phyloP scores from a whole-genome alignment of 257 asterid species.

The Knoxia roxburghii region DNA sequence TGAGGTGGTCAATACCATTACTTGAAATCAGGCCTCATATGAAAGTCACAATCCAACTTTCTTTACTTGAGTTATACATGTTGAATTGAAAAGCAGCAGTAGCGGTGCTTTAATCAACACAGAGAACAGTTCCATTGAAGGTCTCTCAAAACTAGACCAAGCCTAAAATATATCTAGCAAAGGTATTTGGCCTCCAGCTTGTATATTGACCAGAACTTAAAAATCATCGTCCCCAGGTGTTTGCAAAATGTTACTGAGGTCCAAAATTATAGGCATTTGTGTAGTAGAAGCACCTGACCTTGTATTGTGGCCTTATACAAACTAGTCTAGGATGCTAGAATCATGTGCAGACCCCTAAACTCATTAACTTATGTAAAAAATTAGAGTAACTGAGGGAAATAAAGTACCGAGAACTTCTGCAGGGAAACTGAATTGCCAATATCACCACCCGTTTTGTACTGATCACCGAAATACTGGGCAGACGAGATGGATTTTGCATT shows the following conservation, averaged over 20 bases:
- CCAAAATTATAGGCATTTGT: no score
- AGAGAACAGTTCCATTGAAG: background rate
- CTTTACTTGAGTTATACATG: background rate
- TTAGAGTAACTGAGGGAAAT: background rate
- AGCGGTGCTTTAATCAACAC: background rate
- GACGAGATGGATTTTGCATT: slow-evolving; percentile 98
- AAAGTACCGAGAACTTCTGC: slow-evolving; percentile 75
- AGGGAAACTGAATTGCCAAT: slow-evolving; percentile 65
- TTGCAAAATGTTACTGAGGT: no score
- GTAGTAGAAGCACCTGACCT: no score
- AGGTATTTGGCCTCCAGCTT: background rate
- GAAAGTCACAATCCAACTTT: no score
- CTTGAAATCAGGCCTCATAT: background rate
- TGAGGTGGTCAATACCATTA: background rate
- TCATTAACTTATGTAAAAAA: background rate
- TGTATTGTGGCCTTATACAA: no score
- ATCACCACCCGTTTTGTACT: slow-evolving; percentile 53
- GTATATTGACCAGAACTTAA: no score
- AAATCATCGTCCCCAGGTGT: no score
- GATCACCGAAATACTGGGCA: slow-evolving; percentile 87
- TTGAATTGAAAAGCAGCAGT: background rate
- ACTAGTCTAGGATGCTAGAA: background rate
- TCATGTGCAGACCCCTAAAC: background rate
- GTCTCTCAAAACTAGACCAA: background rate
- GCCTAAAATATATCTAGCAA: background rate